phyloP scores from a whole-genome alignment of 495 filamentous ascomycete genomes.

The Copromyces sp. region DNA sequence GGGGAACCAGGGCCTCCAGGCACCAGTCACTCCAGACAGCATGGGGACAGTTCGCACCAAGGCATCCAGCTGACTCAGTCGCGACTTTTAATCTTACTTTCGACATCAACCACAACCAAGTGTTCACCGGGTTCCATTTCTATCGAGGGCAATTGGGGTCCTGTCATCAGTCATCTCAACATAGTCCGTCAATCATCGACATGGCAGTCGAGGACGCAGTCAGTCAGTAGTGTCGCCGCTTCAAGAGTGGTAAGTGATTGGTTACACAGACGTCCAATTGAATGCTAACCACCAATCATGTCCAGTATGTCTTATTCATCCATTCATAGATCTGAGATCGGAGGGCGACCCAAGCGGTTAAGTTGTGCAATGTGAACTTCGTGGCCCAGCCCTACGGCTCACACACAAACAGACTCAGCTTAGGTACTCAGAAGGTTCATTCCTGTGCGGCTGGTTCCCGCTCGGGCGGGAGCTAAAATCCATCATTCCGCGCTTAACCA shows the following conservation, averaged over 20 bases:
- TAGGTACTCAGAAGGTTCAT: not conserved
- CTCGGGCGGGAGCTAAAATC: not conserved
- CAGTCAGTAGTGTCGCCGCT: not conserved
- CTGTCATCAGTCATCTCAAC: not conserved
- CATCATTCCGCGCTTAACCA: not conserved
- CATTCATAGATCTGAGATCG: not conserved
- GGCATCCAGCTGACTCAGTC: not conserved
- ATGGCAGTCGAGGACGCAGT: not conserved
- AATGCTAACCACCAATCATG: not conserved
- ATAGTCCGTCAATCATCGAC: not conserved
- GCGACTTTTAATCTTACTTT: not conserved
- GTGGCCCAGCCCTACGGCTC: not conserved
- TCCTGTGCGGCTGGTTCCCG: not conserved
- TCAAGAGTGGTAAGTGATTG: not conserved
- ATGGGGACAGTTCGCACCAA: not conserved
- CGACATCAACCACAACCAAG: not conserved
- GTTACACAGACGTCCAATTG: not conserved
- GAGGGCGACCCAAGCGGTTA: not conserved
- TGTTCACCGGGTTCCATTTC: not conserved
- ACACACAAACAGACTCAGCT: not conserved
- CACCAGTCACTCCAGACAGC: not conserved
- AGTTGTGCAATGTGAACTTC: not conserved
- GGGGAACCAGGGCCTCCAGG: not conserved
- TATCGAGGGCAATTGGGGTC: not conserved
- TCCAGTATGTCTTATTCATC: not conserved